These are phyloP conservation scores for Iberis pinnata DNA, from an alignment of 345 rosid species.

Conservation along the genomic window DNA sequence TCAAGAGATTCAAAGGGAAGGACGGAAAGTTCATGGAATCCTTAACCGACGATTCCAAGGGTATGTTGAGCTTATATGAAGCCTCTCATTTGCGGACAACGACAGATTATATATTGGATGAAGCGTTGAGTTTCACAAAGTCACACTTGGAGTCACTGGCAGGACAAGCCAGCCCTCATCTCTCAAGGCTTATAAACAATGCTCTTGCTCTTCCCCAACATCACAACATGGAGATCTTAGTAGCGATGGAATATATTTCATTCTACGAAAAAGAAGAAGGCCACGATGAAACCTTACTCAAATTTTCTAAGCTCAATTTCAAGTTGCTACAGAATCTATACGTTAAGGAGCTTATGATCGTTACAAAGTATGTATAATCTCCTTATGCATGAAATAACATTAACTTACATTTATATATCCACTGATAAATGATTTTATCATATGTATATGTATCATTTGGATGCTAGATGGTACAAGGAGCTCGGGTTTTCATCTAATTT, in stretches of 20 bases:
- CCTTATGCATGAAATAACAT: not conserved
- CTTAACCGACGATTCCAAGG: too few species aligned
- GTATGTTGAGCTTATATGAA: too few species aligned
- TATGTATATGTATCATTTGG: not conserved
- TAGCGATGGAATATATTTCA: slow-evolving; percentile 11
- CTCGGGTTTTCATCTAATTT: not conserved
- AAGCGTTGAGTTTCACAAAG: too few species aligned
- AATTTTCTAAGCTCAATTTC: slow-evolving; percentile 16
- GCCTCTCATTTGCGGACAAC: too few species aligned
- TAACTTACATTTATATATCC: too few species aligned
- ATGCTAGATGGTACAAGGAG: not conserved
- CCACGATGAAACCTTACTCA: slow-evolving; percentile 1
- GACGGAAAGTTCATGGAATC: too few species aligned
- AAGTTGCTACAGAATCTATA: slow-evolving; percentile 13
- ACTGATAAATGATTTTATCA: too few species aligned
- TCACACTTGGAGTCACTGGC: not conserved
- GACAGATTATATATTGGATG: too few species aligned
- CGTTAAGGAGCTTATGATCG: slow-evolving; percentile 8
- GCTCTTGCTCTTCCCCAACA: slow-evolving; percentile 2
- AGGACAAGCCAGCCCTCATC: not conserved
- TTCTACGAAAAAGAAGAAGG: slow-evolving; percentile 17
- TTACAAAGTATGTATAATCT: slow-evolving; percentile 1
- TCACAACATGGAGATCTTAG: slow-evolving; percentile 2
- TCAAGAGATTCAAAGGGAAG: too few species aligned
- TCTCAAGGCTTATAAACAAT: not conserved